These are phyloP conservation scores for Microthlaspi erraticum DNA, from an alignment of 345 rosid genomes.

Conservation along the genomic window DNA sequence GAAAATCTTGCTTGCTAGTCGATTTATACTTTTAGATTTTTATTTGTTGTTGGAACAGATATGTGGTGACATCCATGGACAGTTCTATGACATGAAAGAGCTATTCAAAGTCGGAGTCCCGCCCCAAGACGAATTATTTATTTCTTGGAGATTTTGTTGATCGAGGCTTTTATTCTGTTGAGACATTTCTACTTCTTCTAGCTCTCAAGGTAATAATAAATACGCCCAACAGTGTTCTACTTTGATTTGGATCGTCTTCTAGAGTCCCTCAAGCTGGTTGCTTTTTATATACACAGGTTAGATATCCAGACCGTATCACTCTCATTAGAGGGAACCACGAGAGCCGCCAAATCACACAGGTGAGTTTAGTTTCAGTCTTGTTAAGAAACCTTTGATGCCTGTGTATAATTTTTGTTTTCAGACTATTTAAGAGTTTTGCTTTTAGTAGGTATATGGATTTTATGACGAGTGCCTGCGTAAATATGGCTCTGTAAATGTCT, in stretches of 20 bases:
- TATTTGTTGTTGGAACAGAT: conserved; percentile 45
- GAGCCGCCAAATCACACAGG: conserved; percentile 96
- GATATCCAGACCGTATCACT: conserved; percentile 90
- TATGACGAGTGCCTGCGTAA: conserved; percentile 91
- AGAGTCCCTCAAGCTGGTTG: conserved; percentile 17
- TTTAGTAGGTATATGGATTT: conserved; percentile 82
- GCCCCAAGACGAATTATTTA: conserved; percentile 90
- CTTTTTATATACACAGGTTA: conserved; percentile 58
- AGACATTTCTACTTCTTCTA: conserved; percentile 84
- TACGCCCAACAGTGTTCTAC: conserved; percentile 1
- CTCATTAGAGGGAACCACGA: conserved; percentile 92
- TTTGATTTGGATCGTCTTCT: conserved; percentile 15
- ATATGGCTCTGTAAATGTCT: conserved; percentile 90
- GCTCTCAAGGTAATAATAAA: conserved; percentile 80
- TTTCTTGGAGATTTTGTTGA: conserved; percentile 98
- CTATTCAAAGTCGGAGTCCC: conserved; percentile 91
- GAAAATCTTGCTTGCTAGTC: neutral
- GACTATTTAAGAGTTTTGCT: conserved; percentile 10
- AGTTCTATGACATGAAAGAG: conserved; percentile 93
- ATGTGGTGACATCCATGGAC: conserved; percentile 96
- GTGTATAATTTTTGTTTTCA: conserved; percentile 20
- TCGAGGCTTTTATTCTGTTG: conserved; percentile 91
- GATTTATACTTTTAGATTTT: neutral
- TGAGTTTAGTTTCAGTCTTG: conserved; percentile 37
- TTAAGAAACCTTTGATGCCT: neutral